These are phyloP conservation scores for Talaromyces stipitatus DNA, from an alignment of 495 filamentous ascomycete species.

Conservation along the genomic window DNA sequence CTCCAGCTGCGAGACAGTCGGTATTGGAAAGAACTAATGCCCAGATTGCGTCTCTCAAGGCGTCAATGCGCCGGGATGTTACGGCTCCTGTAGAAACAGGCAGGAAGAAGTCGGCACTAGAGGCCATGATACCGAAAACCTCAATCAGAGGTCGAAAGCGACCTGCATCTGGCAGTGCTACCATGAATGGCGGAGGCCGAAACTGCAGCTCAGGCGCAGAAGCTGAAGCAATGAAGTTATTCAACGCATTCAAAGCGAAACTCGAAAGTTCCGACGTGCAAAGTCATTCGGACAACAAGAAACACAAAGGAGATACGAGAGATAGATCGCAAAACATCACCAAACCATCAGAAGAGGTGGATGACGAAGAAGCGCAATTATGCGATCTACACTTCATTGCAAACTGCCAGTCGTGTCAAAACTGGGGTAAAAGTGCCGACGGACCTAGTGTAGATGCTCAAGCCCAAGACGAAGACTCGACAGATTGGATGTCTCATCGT, in stretches of 20 bases:
- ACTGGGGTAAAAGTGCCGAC: slow-evolving; percentile 54
- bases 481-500: slow-evolving; percentile 58
- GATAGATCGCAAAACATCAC: slow-evolving; percentile 11
- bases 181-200: slow-evolving; percentile 20
- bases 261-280: slow-evolving; percentile 53
- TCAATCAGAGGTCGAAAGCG: slow-evolving; percentile 75
- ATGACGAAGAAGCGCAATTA: slow-evolving; percentile 61
- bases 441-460: slow-evolving; percentile 40
- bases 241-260: slow-evolving; percentile 72
- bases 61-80: slow-evolving; percentile 80
- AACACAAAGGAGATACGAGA: slow-evolving; percentile 13
- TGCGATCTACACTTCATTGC: slow-evolving; percentile 92
- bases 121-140: slow-evolving; percentile 76
- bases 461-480: slow-evolving; percentile 47
- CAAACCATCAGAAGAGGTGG: slow-evolving; percentile 27
- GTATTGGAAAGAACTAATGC: slow-evolving; percentile 73
- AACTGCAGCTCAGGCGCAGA: slow-evolving; percentile 42
- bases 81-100: slow-evolving; percentile 46
- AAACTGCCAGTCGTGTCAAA: slow-evolving; percentile 81
- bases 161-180: slow-evolving; percentile 42
- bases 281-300: slow-evolving; percentile 16
- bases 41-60: slow-evolving; percentile 83
- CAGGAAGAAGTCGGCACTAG: slow-evolving; percentile 60
- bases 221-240: slow-evolving; percentile 52
- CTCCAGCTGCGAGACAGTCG: slow-evolving; percentile 43